Evolutionary conservation across 2,329 filamentous ascomycete species (phyloP).

Genomic region (Colletotrichum lentis): DNA sequence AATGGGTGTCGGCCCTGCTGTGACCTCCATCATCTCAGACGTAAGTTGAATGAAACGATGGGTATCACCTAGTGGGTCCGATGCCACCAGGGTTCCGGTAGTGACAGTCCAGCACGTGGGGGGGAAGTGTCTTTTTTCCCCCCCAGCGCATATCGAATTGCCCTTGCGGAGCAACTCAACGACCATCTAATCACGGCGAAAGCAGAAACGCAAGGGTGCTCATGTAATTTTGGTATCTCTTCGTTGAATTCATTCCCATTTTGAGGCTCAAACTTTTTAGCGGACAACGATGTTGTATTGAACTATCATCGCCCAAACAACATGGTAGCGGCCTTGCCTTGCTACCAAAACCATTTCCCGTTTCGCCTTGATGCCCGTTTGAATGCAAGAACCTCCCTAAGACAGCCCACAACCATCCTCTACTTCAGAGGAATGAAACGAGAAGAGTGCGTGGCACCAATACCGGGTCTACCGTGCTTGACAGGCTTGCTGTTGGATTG

Average conservation of each 20-base stretch:
- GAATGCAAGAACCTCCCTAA: slow-evolving; percentile 64
- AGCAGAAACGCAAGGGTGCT: not conserved
- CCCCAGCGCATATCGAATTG: too few relatives aligned
- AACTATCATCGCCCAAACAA: slow-evolving; percentile 40
- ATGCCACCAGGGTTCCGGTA: slow-evolving; percentile 2
- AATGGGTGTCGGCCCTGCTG: not conserved
- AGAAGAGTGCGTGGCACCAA: slow-evolving; percentile 99
- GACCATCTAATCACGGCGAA: not conserved
- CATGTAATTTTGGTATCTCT: slow-evolving; percentile 33
- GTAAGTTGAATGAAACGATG: not conserved
- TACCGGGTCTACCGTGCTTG: slow-evolving; percentile 99
- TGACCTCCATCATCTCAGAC: not conserved
- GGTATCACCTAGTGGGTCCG: not conserved
- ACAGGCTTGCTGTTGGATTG: slow-evolving; percentile 83
- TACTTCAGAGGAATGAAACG: slow-evolving; percentile 99
- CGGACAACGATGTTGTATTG: slow-evolving; percentile 42
- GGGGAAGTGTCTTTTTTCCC: not conserved
- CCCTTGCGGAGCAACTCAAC: rapidly evolving
- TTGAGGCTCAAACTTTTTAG: slow-evolving; percentile 37
- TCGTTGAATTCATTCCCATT: slow-evolving; percentile 38
- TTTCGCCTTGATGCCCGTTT: slow-evolving; percentile 65
- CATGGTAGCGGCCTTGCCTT: slow-evolving; percentile 44
- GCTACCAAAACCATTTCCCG: slow-evolving; percentile 64
- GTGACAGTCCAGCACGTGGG: slow-evolving; percentile 1
- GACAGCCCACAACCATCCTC: slow-evolving; percentile 63